phyloP scores from a whole-genome alignment of 176 grass and related monocot species.

The Paspalum vaginatum region DNA sequence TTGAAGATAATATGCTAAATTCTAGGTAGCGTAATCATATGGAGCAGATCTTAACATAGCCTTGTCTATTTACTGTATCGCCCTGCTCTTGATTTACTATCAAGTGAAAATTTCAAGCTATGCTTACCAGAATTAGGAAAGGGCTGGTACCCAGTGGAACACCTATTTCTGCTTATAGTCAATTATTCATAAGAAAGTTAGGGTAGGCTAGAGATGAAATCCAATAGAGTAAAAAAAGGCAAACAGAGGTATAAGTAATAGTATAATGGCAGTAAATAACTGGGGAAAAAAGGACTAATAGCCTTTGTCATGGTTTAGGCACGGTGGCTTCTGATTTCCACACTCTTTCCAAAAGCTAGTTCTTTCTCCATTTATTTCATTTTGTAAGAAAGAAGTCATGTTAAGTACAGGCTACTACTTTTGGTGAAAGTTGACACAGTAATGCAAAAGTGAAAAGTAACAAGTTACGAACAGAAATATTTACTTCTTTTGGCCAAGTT shows the following conservation, averaged over 20 bases:
- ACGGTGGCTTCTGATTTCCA: neutral
- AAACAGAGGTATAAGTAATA: neutral
- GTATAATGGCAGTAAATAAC: neutral
- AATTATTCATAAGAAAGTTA: neutral
- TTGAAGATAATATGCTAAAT: neutral
- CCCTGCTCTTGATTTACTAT: neutral
- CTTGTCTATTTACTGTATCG: neutral
- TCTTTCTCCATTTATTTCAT: neutral
- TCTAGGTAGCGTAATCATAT: neutral
- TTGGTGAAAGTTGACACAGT: neutral
- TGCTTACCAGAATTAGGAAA: slow-evolving; percentile 15
- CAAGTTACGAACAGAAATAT: neutral
- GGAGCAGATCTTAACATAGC: neutral
- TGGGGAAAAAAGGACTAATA: neutral
- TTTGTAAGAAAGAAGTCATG: neutral
- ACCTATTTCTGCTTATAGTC: neutral
- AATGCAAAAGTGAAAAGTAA: neutral
- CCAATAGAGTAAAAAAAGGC: neutral
- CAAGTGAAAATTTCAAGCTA: neutral
- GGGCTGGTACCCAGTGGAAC: neutral
- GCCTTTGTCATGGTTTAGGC: neutral
- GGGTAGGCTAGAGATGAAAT: neutral
- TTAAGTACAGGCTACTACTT: neutral
- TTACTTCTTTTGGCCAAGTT: neutral
- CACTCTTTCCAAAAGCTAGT: neutral